A percentile compares a stretch with the other conserved stretches of the same genome.
Conservation (phyloP, 768 basidiomycete species). For the Pholiota conissans region DNA sequence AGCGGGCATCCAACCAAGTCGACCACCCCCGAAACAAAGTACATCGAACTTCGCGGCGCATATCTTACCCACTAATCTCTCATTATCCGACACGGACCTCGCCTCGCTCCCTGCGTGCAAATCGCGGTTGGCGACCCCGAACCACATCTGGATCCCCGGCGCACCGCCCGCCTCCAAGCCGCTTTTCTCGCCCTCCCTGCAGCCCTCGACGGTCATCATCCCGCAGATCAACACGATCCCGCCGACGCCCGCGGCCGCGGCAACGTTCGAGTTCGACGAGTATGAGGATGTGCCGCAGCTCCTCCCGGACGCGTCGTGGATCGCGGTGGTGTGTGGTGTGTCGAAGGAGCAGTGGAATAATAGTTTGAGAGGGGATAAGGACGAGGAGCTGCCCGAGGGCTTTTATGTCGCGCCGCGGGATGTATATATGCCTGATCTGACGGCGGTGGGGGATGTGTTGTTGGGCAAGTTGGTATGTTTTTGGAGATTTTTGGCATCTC, state of each 20-base stretch:
- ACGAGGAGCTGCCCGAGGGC: conserved; percentile 53
- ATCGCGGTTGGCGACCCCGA: conserved; percentile 45
- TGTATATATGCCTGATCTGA: conserved; percentile 84
- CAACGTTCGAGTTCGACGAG: conserved; percentile 4
- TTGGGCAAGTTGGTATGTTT: conserved; percentile 67
- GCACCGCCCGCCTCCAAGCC: conserved; percentile 52
- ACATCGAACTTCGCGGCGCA: neutral
- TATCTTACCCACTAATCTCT: neutral
- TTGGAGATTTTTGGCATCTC: neutral
- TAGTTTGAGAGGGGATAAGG: conserved; percentile 28
- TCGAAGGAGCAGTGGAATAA: conserved; percentile 54
- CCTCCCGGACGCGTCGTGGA: conserved; percentile 71
- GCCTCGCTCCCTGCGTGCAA: neutral
- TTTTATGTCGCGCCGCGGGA: conserved; percentile 78
- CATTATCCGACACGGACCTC: neutral
- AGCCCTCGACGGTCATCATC: conserved; percentile 6
- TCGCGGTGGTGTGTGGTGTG: conserved; percentile 78
- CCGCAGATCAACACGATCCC: conserved; percentile 20
- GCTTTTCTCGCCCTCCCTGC: conserved; percentile 14
- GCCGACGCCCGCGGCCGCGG: conserved; percentile 16
- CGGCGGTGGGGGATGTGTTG: conserved; percentile 70
- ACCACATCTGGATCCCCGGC: conserved; percentile 59
- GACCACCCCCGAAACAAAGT: neutral
- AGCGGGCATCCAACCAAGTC: neutral
- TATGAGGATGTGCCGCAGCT: conserved; percentile 35